phyloP scores from a whole-genome alignment of 2,329 filamentous ascomycete genomes.

The Ploettnerulaceae sp. region DNA sequence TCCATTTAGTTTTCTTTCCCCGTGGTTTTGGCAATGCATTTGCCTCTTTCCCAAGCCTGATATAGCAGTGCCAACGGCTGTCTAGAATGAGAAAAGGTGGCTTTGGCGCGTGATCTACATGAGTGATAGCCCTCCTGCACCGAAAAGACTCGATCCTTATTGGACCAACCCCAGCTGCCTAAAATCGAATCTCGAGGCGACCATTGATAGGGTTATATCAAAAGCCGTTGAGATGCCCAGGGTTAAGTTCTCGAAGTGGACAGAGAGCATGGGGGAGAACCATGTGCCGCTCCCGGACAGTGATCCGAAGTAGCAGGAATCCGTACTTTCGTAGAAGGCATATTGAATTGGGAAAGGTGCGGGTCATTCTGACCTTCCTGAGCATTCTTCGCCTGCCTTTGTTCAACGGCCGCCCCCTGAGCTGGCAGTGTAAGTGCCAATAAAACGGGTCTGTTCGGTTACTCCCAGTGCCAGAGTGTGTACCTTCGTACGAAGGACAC shows the following conservation, averaged over 20 bases:
- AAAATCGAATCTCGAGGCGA: conserved; percentile 29
- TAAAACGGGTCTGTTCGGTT: conserved; percentile 1
- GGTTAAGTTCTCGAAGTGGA: conserved; percentile 16
- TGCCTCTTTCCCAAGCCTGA: not conserved
- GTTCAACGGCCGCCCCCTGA: conserved; percentile 12
- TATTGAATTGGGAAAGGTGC: conserved; percentile 20
- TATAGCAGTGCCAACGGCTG: conserved; percentile 17
- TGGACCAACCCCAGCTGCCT: conserved; percentile 25
- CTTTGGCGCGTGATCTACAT: conserved; percentile 32
- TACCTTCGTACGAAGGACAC: no score
- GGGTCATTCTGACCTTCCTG: conserved; percentile 1
- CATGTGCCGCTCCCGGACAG: conserved; percentile 25
- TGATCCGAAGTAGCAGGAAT: conserved; percentile 21
- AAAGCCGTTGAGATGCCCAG: conserved; percentile 26
- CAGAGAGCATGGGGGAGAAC: conserved; percentile 20
- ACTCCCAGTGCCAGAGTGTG: no score
- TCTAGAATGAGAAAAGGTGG: conserved; percentile 28
- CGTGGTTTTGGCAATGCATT: conserved; percentile 13
- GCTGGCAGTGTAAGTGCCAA: not conserved
- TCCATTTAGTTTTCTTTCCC: conserved; percentile 15
- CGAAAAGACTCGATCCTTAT: conserved; percentile 5
- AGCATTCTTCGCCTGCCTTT: not conserved
- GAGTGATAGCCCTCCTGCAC: conserved; percentile 21
- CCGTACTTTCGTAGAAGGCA: conserved; percentile 25
- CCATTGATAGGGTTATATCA: conserved; percentile 27